Conservation (phyloP, 2,329 filamentous ascomycete genomes). For the Domatiomyces catenatus region DNA sequence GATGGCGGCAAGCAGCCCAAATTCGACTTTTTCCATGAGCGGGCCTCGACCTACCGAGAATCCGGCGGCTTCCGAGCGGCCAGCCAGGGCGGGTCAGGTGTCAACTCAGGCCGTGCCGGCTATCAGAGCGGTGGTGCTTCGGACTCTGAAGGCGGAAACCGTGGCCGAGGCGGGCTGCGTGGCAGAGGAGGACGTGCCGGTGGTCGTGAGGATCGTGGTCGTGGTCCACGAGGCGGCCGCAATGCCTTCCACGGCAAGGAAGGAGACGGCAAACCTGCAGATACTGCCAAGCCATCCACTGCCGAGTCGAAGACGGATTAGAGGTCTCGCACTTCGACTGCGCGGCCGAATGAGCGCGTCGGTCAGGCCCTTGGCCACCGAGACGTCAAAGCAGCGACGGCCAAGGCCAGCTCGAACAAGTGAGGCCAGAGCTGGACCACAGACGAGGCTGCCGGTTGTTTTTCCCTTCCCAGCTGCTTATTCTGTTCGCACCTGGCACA, state of each 20-base stretch:
- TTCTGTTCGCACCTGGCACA: not conserved
- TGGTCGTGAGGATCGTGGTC: conserved; percentile 38
- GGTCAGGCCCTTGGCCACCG: not conserved
- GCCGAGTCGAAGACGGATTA: conserved; percentile 15
- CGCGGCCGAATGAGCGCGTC: not conserved
- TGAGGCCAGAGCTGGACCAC: not conserved
- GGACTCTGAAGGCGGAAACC: conserved; percentile 55
- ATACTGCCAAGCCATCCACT: conserved; percentile 10
- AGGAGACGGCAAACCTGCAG: conserved; percentile 24
- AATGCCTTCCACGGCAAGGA: conserved; percentile 44
- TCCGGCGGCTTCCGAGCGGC: conserved; percentile 40
- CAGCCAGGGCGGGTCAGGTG: conserved; percentile 49
- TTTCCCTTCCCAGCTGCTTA: not conserved
- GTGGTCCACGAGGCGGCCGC: conserved; percentile 42
- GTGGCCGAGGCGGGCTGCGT: conserved; percentile 40
- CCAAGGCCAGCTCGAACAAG: not conserved
- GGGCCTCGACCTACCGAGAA: conserved; percentile 33
- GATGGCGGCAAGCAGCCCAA: conserved; percentile 61
- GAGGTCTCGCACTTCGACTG: not conserved
- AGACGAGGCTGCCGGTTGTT: not conserved
- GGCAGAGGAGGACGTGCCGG: conserved; percentile 44
- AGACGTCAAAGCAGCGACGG: not conserved
- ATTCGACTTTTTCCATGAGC: conserved; percentile 68
- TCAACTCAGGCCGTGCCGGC: conserved; percentile 45
- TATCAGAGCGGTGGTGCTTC: conserved; percentile 76